A percentile compares a stretch with the other conserved stretches of the same genome.
phyloP scores from a whole-genome alignment of 1,284 basidiomycete species.

The Moesziomyces sp. region DNA sequence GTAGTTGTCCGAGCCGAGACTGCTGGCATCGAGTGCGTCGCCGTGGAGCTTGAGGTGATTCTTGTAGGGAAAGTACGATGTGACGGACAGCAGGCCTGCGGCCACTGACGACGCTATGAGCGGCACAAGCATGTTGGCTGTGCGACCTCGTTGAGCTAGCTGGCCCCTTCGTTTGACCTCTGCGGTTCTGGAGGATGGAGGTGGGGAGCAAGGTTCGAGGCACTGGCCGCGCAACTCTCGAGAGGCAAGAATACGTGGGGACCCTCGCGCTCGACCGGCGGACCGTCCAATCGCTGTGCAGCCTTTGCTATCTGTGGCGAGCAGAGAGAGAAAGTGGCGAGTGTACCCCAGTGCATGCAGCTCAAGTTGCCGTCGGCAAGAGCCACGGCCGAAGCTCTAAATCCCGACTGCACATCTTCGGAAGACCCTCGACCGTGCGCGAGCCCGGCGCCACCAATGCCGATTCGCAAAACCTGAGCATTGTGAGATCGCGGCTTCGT shows the following conservation, averaged over 20 bases:
- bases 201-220: background rate
- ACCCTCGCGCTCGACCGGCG: constrained; percentile 18
- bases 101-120: constrained; percentile 34
- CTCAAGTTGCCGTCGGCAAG: constrained; percentile 31
- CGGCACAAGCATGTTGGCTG: constrained; percentile 27
- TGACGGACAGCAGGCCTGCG: constrained; percentile 35
- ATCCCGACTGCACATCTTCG: constrained; percentile 9
- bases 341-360: constrained; percentile 15
- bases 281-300: constrained; percentile 8
- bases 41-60: constrained; percentile 43
- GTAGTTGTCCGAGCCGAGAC: constrained; percentile 1
- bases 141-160: background rate
- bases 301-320: background rate
- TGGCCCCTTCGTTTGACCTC: too few relatives aligned
- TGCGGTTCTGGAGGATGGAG: background rate
- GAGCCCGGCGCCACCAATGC: too few relatives aligned
- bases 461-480: too few relatives aligned
- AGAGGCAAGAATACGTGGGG: background rate
- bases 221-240: too few relatives aligned
- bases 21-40: constrained; percentile 5
- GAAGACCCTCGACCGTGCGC: constrained; percentile 37
- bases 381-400: constrained; percentile 13
- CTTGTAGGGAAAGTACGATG: constrained; percentile 45
- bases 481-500: too few relatives aligned
- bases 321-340: background rate